Evolutionary conservation across 2,329 filamentous ascomycete species (phyloP).

Genomic region (Nemania diffusa): DNA sequence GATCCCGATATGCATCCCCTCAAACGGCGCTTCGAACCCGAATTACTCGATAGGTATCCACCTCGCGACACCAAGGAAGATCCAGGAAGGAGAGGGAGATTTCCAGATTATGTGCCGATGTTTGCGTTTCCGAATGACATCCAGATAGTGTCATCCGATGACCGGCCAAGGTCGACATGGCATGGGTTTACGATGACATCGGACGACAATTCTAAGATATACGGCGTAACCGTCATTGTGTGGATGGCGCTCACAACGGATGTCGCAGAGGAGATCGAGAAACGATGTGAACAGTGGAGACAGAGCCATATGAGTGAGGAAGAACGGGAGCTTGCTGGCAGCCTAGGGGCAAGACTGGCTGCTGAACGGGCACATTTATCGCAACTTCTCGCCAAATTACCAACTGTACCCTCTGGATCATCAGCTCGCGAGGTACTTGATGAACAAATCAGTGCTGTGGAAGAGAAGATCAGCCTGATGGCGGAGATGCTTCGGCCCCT

Average conservation of each 20-base stretch:
- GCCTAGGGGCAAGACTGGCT: slow-evolving; percentile 87
- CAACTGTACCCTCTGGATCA: slow-evolving; percentile 82
- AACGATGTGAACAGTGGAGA: slow-evolving; percentile 84
- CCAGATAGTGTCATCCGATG: slow-evolving; percentile 93
- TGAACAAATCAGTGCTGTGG: slow-evolving; percentile 92
- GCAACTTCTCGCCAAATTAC: slow-evolving; percentile 83
- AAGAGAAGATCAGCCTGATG: slow-evolving; percentile 98
- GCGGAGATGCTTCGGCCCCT: slow-evolving; percentile 93
- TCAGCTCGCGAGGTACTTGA: slow-evolving; percentile 84
- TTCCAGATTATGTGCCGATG: slow-evolving; percentile 99
- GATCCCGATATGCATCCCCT: slow-evolving; percentile 96
- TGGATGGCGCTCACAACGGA: slow-evolving; percentile 89
- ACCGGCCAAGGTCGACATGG: slow-evolving; percentile 95
- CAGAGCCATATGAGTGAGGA: slow-evolving; percentile 89
- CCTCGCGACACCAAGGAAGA: slow-evolving; percentile 85
- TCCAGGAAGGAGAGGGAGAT: slow-evolving; percentile 79
- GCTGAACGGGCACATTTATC: slow-evolving; percentile 90
- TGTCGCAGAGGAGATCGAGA: slow-evolving; percentile 84
- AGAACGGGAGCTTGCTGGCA: slow-evolving; percentile 91
- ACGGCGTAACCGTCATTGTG: slow-evolving; percentile 89
- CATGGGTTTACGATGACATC: slow-evolving; percentile 99
- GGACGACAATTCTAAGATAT: slow-evolving; percentile 89
- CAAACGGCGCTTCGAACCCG: slow-evolving; percentile 92
- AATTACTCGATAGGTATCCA: slow-evolving; percentile 94
- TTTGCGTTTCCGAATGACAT: slow-evolving; percentile 99